Evolutionary conservation across 2,329 filamentous ascomycete genomes (phyloP).

Genomic region (Pseudogymnoascus sp.): DNA sequence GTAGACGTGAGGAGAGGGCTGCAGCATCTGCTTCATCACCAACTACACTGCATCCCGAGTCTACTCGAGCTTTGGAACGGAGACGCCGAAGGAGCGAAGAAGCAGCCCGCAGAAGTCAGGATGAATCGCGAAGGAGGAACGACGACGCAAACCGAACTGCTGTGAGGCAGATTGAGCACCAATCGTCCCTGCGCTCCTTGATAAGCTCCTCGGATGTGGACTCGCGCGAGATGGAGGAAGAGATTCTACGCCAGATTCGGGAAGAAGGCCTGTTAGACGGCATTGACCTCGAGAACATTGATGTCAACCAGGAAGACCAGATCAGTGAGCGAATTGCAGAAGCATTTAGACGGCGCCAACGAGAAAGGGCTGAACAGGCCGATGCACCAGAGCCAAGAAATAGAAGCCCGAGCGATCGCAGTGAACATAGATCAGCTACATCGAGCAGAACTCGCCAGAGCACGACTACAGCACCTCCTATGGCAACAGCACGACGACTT

Average conservation of each 20-base stretch:
- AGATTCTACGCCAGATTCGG: constrained; percentile 83
- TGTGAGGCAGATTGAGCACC: constrained; percentile 68
- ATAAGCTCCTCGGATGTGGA: constrained; percentile 74
- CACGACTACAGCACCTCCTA: constrained; percentile 12
- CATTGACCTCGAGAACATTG: constrained; percentile 81
- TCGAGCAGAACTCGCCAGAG: neutral
- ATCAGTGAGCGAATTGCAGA: constrained; percentile 86
- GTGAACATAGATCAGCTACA: constrained; percentile 11
- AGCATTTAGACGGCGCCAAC: constrained; percentile 72
- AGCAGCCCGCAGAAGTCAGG: constrained; percentile 21
- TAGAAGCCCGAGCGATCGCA: constrained; percentile 34
- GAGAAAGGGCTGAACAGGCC: constrained; percentile 45
- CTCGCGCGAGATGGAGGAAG: constrained; percentile 71
- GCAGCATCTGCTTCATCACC: neutral
- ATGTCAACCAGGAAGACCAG: constrained; percentile 77
- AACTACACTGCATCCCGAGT: constrained; percentile 23
- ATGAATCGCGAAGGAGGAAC: constrained; percentile 20
- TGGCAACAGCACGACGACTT: constrained; percentile 24
- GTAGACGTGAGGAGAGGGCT: constrained; percentile 24
- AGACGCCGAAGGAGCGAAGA: constrained; percentile 20
- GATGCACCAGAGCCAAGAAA: constrained; percentile 33
- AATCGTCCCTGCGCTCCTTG: constrained; percentile 78
- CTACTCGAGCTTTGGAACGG: constrained; percentile 24
- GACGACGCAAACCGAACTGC: constrained; percentile 23
- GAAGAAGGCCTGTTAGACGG: constrained; percentile 83